Percentiles rank a stretch among this genome's conserved stretches.
These are phyloP conservation scores for Platanthera zijinensis DNA, from an alignment of 106 monocot species.

Conservation along the genomic window DNA sequence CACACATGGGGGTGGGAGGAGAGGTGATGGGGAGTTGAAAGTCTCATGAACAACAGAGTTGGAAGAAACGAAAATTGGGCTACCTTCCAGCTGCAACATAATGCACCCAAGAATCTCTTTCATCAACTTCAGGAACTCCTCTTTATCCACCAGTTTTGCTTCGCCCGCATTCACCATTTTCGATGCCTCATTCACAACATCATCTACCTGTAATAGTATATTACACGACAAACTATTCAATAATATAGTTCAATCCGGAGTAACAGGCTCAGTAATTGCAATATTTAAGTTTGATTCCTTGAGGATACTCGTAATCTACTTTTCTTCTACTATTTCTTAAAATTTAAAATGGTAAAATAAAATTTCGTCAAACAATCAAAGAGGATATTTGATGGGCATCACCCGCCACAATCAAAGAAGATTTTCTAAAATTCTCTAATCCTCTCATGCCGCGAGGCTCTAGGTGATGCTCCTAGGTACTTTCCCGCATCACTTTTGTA, in stretches of 20 bases:
- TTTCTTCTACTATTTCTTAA: background rate
- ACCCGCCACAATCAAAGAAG: no score
- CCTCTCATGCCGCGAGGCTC: no score
- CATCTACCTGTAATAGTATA: constrained; percentile 45
- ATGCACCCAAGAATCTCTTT: constrained; percentile 52
- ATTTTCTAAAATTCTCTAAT: no score
- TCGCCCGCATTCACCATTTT: constrained; percentile 43
- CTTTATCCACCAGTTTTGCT: constrained; percentile 32
- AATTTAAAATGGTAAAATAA: no score
- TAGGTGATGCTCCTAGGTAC: no score
- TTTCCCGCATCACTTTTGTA: no score
- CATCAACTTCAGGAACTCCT: constrained; percentile 58
- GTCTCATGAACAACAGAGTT: constrained; percentile 77
- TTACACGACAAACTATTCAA: background rate
- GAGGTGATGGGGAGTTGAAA: constrained; percentile 27
- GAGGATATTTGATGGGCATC: no score
- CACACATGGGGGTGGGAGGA: constrained; percentile 14
- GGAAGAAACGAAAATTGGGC: constrained; percentile 50
- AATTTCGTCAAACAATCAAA: no score
- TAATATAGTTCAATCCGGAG: no score
- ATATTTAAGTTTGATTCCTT: background rate
- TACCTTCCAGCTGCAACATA: constrained; percentile 56
- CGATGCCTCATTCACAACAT: constrained; percentile 40
- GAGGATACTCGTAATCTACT: background rate
- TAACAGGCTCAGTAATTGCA: no score